A percentile compares a stretch with the other conserved stretches of the same genome.
phyloP scores from a whole-genome alignment of 768 basidiomycete species.

The Ramaria sp. region DNA sequence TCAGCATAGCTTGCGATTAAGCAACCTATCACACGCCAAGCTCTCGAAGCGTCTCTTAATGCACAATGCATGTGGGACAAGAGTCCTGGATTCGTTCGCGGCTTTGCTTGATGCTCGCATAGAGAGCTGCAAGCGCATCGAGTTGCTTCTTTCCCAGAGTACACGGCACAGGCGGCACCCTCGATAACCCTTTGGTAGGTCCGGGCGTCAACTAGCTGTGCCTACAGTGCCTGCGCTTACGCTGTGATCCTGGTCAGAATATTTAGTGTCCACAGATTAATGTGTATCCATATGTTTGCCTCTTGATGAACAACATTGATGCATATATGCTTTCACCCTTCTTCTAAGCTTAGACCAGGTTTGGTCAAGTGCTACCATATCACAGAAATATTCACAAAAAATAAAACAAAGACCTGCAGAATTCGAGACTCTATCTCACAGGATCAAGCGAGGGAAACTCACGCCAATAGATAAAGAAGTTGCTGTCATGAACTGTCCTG shows the following conservation, averaged over 20 bases:
- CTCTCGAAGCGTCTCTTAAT: neutral
- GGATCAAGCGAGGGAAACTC: too few species aligned
- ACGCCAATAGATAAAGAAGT: neutral
- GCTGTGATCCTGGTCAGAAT: too few species aligned
- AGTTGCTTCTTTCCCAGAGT: neutral
- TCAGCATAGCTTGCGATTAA: conserved; percentile 11
- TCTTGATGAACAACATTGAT: too few species aligned
- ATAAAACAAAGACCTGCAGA: too few species aligned
- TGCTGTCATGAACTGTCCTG: neutral
- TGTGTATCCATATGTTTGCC: too few species aligned
- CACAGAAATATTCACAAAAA: too few species aligned
- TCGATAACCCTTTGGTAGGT: neutral
- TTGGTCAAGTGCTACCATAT: too few species aligned
- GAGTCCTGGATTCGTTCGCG: conserved; percentile 57
- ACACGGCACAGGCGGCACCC: neutral
- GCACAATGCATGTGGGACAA: conserved; percentile 23
- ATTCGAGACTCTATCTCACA: too few species aligned
- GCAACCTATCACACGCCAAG: neutral
- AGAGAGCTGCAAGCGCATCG: conserved; percentile 61
- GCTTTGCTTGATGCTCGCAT: conserved; percentile 64
- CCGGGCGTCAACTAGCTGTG: too few species aligned
- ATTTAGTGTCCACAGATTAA: too few species aligned
- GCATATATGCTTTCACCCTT: neutral
- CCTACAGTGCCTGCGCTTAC: too few species aligned
- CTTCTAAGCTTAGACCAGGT: neutral